Percentiles rank a stretch among this genome's conserved stretches.
These are phyloP conservation scores for Ilyonectria mors-panacis DNA, from an alignment of 2,329 filamentous ascomycete species.

Conservation along the genomic window DNA sequence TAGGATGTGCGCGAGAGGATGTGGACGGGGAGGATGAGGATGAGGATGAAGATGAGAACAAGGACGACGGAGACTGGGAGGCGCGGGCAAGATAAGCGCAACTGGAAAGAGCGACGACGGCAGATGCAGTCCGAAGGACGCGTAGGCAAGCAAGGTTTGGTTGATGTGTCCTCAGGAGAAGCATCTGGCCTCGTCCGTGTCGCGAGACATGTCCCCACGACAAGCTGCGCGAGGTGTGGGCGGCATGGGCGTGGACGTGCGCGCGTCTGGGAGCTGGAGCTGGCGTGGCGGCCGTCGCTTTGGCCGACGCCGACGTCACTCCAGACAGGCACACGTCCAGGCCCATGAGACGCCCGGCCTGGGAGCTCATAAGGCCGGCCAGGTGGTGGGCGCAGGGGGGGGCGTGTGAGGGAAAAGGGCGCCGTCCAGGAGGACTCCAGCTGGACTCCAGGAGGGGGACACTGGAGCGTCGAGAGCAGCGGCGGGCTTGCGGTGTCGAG, in stretches of 20 bases:
- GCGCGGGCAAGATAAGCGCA: conserved; percentile 45
- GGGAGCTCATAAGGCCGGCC: conserved; percentile 50
- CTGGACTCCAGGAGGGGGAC: conserved; percentile 2
- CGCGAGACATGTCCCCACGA: conserved; percentile 44
- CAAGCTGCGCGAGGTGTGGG: conserved; percentile 31
- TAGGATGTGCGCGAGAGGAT: conserved; percentile 28
- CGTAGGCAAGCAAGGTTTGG: conserved; percentile 42
- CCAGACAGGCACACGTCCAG: conserved; percentile 46
- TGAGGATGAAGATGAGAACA: conserved; percentile 27
- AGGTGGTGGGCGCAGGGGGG: conserved; percentile 11
- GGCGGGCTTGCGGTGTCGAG: not conserved
- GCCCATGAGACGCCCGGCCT: conserved; percentile 51
- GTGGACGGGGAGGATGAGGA: conserved; percentile 23
- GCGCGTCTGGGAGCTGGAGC: conserved; percentile 16
- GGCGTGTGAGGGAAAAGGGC: conserved; percentile 12
- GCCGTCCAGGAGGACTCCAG: conserved; percentile 13
- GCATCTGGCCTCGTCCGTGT: conserved; percentile 43
- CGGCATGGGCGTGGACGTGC: conserved; percentile 28
- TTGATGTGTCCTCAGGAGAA: conserved; percentile 42
- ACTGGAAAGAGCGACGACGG: conserved; percentile 45
- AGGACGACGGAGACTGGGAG: conserved; percentile 33
- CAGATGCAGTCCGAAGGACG: conserved; percentile 41
- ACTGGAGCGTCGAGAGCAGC: not conserved
- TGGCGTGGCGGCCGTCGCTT: conserved; percentile 36
- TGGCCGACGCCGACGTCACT: conserved; percentile 47